Percentiles rank a stretch among this genome's conserved stretches.
phyloP scores from a whole-genome alignment of 352 stramenopile genomes.

The Phytophthora colocasiae region DNA sequence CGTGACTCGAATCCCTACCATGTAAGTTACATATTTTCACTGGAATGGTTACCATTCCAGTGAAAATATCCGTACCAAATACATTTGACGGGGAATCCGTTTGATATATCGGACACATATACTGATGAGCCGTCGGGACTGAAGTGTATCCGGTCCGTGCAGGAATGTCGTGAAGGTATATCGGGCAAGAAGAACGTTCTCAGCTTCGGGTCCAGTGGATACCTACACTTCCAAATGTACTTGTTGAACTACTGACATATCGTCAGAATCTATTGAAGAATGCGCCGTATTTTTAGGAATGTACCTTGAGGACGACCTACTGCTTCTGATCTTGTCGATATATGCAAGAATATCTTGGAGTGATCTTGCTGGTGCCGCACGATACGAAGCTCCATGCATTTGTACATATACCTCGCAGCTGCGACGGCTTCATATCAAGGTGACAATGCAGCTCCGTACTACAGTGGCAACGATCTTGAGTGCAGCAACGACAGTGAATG shows the following conservation, averaged over 20 bases:
- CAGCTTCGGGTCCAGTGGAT: not conserved
- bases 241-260: not conserved
- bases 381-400: conserved; percentile 13
- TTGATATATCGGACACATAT: no score
- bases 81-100: not conserved
- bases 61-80: not conserved
- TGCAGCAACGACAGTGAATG: conserved; percentile 8
- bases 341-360: conserved; percentile 9
- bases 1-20: conserved; percentile 44
- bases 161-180: conserved; percentile 14
- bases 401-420: conserved; percentile 11
- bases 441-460: conserved; percentile 21
- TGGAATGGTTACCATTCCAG: conserved; percentile 1
- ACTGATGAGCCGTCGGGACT: not conserved
- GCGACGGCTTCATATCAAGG: conserved; percentile 2
- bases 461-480: conserved; percentile 11
- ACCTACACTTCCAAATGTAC: not conserved
- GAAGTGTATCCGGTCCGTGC: conserved; percentile 6
- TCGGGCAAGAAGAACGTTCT: conserved; percentile 14
- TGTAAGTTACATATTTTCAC: no score
- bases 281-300: conserved; percentile 11
- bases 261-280: conserved; percentile 7
- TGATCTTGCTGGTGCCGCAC: not conserved
- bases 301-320: conserved; percentile 22
- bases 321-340: conserved; percentile 22